These are phyloP conservation scores for Arthroderma uncinatum DNA, from an alignment of 2,329 filamentous ascomycete genomes.

Conservation along the genomic window DNA sequence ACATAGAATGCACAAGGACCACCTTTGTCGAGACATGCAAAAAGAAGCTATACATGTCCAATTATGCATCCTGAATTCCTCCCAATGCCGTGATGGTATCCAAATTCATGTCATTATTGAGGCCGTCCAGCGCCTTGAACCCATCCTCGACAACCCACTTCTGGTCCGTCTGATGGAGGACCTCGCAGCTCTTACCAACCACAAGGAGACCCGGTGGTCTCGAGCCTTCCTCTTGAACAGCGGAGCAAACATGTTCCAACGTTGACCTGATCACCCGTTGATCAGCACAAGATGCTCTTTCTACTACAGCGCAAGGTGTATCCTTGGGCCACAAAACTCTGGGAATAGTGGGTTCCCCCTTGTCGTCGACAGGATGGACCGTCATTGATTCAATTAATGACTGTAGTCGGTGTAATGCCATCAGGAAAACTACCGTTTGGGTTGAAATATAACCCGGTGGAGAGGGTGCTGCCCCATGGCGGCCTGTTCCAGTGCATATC, in stretches of 20 bases:
- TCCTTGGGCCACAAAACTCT: constrained; percentile 51
- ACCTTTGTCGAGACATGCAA: no score
- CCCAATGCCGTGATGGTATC: constrained; percentile 6
- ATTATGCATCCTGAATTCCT: not conserved
- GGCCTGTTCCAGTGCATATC: constrained; percentile 90
- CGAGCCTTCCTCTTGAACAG: constrained; percentile 80
- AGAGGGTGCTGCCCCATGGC: constrained; percentile 72
- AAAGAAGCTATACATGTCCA: not conserved
- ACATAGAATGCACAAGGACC: not conserved
- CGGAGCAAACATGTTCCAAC: constrained; percentile 62
- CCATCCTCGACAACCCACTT: constrained; percentile 83
- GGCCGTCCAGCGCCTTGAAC: constrained; percentile 58
- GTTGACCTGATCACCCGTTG: constrained; percentile 87
- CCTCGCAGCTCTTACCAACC: constrained; percentile 72
- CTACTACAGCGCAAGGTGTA: constrained; percentile 88
- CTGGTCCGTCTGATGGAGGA: constrained; percentile 52
- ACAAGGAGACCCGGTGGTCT: constrained; percentile 81
- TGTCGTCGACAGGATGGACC: constrained; percentile 17
- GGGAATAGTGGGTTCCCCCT: constrained; percentile 17
- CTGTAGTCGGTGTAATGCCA: constrained; percentile 78
- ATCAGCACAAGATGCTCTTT: constrained; percentile 86
- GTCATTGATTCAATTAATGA: constrained; percentile 63
- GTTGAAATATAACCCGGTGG: constrained; percentile 67
- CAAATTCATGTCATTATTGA: constrained; percentile 21
- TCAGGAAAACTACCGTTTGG: constrained; percentile 83